Base-by-base conservation (phyloP, 306 rosid species). In the Prunus kanzakura region DNA sequence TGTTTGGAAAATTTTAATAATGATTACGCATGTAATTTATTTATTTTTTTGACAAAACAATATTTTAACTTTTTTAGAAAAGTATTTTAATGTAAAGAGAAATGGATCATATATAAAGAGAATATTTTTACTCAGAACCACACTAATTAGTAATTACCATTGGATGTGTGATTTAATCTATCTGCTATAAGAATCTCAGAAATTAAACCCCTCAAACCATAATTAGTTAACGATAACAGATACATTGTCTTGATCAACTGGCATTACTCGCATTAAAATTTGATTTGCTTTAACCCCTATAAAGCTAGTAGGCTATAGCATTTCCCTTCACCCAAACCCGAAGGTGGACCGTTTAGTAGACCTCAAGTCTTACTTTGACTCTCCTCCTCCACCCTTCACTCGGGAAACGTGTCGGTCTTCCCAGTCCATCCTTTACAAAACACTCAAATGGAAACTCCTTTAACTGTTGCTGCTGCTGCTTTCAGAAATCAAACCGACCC, bases 381-480 rank as follows among this genome's bases (percentile, higher is more conserved):
- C 43, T 47, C n/a, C 8, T 35, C 20, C 8, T 8, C 29, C 3
- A 27, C 4, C 11, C n/a, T 22, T 22, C 66, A 55, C 66, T 38
- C 15, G 35, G 66, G 30, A 38, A 23, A 56, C 76, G 38, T 14
- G 64, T 22, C 3, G 14, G 64, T 52, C 66, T 72, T 41, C 3
- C 12, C 18, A 11, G 35, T 25, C 8, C 19, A 73, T 15, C 67
- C 4, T 22, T 43, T 16, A n/a, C 67, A 1, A 2, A 14, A 58
- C 15, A 23, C 67, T 43, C 45, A 58, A 58, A 73, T 41, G 77
- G 5, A 50, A 73, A 58, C 57, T 4, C 38, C 65, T 54, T 71
- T 41, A 72, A 57, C 76, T 2, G 66, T 64, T 64, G 8, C 12
- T 56, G 62, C 41, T 6, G 41, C 43, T 6, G 43, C 0, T 43